Evolutionary conservation across 2,329 filamentous ascomycete species (phyloP).

Genomic region (Phialemoniopsis sp.): DNA sequence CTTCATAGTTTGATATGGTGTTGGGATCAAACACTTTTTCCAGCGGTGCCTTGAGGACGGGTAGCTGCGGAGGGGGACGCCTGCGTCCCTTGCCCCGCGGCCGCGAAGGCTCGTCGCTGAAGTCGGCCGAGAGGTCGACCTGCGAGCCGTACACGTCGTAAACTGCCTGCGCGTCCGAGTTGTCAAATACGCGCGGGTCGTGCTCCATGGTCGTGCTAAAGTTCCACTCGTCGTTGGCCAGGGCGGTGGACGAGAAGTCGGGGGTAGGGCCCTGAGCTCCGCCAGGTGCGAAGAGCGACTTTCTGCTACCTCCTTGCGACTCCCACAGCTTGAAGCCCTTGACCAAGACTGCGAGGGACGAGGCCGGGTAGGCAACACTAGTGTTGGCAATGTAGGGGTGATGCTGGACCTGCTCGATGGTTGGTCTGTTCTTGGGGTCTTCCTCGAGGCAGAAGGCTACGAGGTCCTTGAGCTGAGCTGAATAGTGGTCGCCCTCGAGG

Average conservation of each 20-base stretch:
- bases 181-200: constrained; percentile 51
- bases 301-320: constrained; percentile 65
- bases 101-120: constrained; percentile 43
- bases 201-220: constrained; percentile 64
- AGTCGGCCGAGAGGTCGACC: constrained; percentile 45
- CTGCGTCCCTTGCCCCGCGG: constrained; percentile 44
- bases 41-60: constrained; percentile 53
- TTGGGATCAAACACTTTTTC: constrained; percentile 65
- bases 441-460: constrained; percentile 71
- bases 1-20: constrained; percentile 60
- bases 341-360: constrained; percentile 60
- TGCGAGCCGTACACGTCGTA: constrained; percentile 53
- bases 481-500: constrained; percentile 69
- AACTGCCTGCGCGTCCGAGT: constrained; percentile 52
- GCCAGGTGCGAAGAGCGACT: constrained; percentile 56
- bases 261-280: constrained; percentile 50
- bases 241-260: constrained; percentile 35
- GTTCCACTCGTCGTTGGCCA: constrained; percentile 61
- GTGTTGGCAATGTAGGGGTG: constrained; percentile 68
- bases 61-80: constrained; percentile 54
- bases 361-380: constrained; percentile 57
- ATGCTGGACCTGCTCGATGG: constrained; percentile 62
- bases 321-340: constrained; percentile 74
- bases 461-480: constrained; percentile 62
- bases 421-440: constrained; percentile 63